These are phyloP conservation scores for Aspergillus avenaceus DNA, from an alignment of 495 filamentous ascomycete species.

Conservation along the genomic window DNA sequence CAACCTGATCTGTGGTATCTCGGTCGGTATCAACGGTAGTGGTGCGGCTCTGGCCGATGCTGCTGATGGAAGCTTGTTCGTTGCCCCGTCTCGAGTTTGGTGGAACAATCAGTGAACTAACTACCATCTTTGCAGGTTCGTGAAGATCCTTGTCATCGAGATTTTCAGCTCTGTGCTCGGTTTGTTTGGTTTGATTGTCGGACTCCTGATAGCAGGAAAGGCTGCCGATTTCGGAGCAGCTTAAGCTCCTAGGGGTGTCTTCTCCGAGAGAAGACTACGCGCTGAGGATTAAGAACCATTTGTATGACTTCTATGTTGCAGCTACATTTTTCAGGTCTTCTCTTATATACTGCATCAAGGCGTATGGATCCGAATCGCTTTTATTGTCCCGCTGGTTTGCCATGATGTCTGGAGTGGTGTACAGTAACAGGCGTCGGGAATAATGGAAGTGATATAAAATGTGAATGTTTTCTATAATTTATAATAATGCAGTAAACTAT, in stretches of 20 bases:
- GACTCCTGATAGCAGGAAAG: conserved; percentile 79
- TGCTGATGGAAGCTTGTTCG: conserved; percentile 84
- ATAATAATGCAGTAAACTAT: no score
- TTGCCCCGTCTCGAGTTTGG: conserved; percentile 8
- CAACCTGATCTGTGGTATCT: conserved; percentile 93
- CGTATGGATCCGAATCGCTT: conserved; percentile 38
- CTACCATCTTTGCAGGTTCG: conserved; percentile 62
- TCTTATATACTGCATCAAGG: conserved; percentile 42
- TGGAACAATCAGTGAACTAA: conserved; percentile 7
- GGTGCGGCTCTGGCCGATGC: conserved; percentile 95
- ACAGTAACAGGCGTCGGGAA: conserved; percentile 29
- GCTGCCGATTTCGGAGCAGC: conserved; percentile 65
- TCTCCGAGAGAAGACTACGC: conserved; percentile 13
- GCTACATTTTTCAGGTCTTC: conserved; percentile 9
- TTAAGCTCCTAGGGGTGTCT: conserved; percentile 15
- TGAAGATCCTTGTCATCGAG: conserved; percentile 98
- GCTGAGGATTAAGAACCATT: conserved; percentile 6
- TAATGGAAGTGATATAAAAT: conserved; percentile 5
- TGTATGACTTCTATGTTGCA: conserved; percentile 24
- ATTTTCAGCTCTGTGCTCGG: conserved; percentile 99
- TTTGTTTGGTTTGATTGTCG: conserved; percentile 96
- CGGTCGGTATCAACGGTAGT: conserved; percentile 96
- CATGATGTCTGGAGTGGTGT: conserved; percentile 21
- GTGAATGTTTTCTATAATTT: neutral
- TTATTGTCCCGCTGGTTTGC: conserved; percentile 19